phyloP scores from a whole-genome alignment of 192 early-diverging fungal genomes.

The Paraglomus brasilianum region DNA sequence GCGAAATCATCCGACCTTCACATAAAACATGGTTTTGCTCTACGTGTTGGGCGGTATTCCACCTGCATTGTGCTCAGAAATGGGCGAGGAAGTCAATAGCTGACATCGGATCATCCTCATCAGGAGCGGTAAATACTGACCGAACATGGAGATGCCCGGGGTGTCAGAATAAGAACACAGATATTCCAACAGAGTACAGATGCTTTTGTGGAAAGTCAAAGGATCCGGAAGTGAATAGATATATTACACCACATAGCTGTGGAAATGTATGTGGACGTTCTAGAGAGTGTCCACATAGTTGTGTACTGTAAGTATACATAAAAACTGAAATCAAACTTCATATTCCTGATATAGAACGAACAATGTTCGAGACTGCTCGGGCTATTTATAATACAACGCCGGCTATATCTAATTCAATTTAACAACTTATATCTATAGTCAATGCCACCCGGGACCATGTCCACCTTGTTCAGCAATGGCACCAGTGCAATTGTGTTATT shows the following conservation, averaged over 20 bases:
- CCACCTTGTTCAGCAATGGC: slow-evolving; percentile 84
- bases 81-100: slow-evolving; percentile 67
- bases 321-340: slow-evolving; percentile 8
- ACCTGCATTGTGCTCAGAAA: slow-evolving; percentile 78
- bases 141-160: slow-evolving; percentile 88
- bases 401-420: not conserved
- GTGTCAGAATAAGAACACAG: slow-evolving; percentile 71
- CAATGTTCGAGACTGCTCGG: not conserved
- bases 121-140: slow-evolving; percentile 38
- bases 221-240: slow-evolving; percentile 66
- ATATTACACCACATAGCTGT: slow-evolving; percentile 81
- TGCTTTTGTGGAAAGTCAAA: slow-evolving; percentile 80
- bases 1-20: slow-evolving; percentile 71
- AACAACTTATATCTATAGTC: slow-evolving; percentile 36
- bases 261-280: slow-evolving; percentile 70
- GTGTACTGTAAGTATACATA: slow-evolving; percentile 55
- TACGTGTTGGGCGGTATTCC: slow-evolving; percentile 88
- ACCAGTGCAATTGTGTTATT: slow-evolving; percentile 76
- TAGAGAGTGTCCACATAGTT: slow-evolving; percentile 74
- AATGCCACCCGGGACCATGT: slow-evolving; percentile 94
- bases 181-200: slow-evolving; percentile 68
- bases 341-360: not conserved
- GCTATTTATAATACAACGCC: not conserved
- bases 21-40: slow-evolving; percentile 85
- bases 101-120: not conserved